phyloP scores from a whole-genome alignment of 2,329 filamentous ascomycete species.

The Periconia sp. region DNA sequence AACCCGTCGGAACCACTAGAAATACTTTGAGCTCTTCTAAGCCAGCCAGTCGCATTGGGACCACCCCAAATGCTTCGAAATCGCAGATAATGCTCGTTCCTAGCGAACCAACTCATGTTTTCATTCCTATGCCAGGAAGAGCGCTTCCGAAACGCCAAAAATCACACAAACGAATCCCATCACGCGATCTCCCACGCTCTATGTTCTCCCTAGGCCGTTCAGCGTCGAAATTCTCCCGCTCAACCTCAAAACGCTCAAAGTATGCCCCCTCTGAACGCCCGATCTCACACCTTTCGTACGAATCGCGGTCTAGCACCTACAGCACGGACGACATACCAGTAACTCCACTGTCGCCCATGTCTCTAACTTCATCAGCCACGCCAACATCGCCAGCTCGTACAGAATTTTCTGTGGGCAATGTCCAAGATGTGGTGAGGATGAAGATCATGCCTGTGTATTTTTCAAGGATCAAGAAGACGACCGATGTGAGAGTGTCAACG shows the following conservation, averaged over 20 bases:
- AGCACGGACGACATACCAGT: constrained; percentile 1
- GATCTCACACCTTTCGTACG: constrained; percentile 12
- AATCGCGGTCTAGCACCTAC: background rate
- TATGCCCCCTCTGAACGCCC: constrained; percentile 6
- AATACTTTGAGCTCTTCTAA: too few relatives aligned
- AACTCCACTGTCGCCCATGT: constrained; percentile 1
- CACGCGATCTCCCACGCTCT: too few relatives aligned
- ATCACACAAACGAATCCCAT: constrained; percentile 1
- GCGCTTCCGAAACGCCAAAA: too few relatives aligned
- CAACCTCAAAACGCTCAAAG: too few relatives aligned
- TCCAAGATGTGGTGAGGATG: constrained; percentile 12
- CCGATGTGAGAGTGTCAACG: constrained; percentile 12
- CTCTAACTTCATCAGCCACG: background rate
- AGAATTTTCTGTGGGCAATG: constrained; percentile 3
- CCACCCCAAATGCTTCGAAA: too few relatives aligned
- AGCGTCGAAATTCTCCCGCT: too few relatives aligned
- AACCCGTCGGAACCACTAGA: too few relatives aligned
- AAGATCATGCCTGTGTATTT: constrained; percentile 15
- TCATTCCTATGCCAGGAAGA: too few relatives aligned
- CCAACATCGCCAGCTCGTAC: background rate
- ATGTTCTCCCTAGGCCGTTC: too few relatives aligned
- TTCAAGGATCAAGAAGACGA: constrained; percentile 13
- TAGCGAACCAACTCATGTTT: too few relatives aligned
- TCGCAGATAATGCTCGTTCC: too few relatives aligned
- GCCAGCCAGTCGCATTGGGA: too few relatives aligned